Percentiles rank a stretch among this genome's conserved stretches.
phyloP scores from a whole-genome alignment of 306 rosid species.

The Vigna unguiculata region DNA sequence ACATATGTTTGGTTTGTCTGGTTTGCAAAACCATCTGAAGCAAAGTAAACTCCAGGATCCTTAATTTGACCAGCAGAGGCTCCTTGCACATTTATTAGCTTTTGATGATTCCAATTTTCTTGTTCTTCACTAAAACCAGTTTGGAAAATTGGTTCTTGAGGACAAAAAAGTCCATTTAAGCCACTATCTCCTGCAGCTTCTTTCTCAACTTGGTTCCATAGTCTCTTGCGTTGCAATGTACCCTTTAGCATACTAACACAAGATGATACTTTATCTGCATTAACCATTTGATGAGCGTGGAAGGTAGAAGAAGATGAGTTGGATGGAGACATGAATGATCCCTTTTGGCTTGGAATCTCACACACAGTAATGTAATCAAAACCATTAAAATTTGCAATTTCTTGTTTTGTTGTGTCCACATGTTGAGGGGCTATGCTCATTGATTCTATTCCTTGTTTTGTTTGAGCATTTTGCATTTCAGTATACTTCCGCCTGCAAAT shows the following conservation, averaged over 20 bases:
- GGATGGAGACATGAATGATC: slow-evolving; percentile 74
- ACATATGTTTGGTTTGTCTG: slow-evolving; percentile 57
- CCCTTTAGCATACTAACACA: slow-evolving; percentile 94
- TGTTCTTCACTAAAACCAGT: slow-evolving; percentile 57
- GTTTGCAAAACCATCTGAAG: slow-evolving; percentile 70
- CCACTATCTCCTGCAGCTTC: slow-evolving; percentile 59
- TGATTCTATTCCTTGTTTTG: slow-evolving; percentile 60
- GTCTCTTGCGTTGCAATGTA: slow-evolving; percentile 82
- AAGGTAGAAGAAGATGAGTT: slow-evolving; percentile 80
- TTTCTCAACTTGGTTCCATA: slow-evolving; percentile 59
- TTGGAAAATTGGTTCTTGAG: slow-evolving; percentile 58
- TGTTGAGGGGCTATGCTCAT: slow-evolving; percentile 55
- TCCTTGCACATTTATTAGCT: slow-evolving; percentile 54
- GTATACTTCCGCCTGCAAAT: slow-evolving; percentile 75
- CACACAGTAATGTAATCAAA: slow-evolving; percentile 57
- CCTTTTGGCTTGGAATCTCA: slow-evolving; percentile 69
- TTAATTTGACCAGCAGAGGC: slow-evolving; percentile 56
- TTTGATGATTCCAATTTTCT: slow-evolving; percentile 57
- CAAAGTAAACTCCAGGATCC: slow-evolving; percentile 55
- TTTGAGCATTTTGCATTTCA: slow-evolving; percentile 75
- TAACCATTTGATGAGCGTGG: slow-evolving; percentile 61
- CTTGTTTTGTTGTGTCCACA: slow-evolving; percentile 54
- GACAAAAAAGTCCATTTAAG: slow-evolving; percentile 49
- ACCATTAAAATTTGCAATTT: slow-evolving; percentile 56
- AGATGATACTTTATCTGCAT: slow-evolving; percentile 84